Conservation (phyloP, 768 basidiomycete species). For the Mycena filopes region DNA sequence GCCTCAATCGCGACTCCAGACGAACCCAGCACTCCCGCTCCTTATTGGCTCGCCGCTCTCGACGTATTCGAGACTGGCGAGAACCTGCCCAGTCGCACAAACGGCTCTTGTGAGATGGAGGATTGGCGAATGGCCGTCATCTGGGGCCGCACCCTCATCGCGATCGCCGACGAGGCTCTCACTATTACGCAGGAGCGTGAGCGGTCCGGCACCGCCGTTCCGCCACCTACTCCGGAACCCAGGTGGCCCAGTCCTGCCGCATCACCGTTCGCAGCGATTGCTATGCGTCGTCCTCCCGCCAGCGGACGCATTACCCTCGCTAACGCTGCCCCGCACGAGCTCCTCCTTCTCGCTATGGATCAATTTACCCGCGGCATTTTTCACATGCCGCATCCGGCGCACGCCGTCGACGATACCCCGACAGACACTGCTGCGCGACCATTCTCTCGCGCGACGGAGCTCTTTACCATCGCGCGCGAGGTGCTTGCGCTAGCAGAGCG, state of each 20-base stretch:
- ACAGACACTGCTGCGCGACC: slow-evolving; percentile 35
- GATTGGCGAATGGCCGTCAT: slow-evolving; percentile 78
- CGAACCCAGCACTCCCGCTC: slow-evolving; percentile 61
- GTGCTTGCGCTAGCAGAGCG: slow-evolving; percentile 71
- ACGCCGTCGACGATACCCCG: slow-evolving; percentile 24
- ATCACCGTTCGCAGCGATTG: slow-evolving; percentile 64
- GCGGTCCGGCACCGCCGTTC: slow-evolving; percentile 1
- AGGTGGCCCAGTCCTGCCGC: slow-evolving; percentile 55
- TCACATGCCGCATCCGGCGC: slow-evolving; percentile 70
- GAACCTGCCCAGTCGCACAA: slow-evolving; percentile 61
- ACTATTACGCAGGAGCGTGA: slow-evolving; percentile 39
- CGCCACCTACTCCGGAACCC: slow-evolving; percentile 45
- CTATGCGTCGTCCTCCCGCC: slow-evolving; percentile 58
- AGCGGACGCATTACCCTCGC: slow-evolving; percentile 60
- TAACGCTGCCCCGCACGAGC: slow-evolving; percentile 55
- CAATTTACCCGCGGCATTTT: slow-evolving; percentile 77
- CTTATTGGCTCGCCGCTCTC: slow-evolving; percentile 76
- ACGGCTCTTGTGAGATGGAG: slow-evolving; percentile 49
- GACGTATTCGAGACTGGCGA: slow-evolving; percentile 79
- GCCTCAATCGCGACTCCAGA: slow-evolving; percentile 60
- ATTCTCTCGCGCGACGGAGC: slow-evolving; percentile 68
- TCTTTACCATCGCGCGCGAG: slow-evolving; percentile 71
- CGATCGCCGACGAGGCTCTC: slow-evolving; percentile 64
- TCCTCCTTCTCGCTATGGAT: slow-evolving; percentile 72
- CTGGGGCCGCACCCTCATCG: slow-evolving; percentile 74